Conservation (phyloP, 352 stramenopile genomes). For the Globisporangium emineosum region DNA sequence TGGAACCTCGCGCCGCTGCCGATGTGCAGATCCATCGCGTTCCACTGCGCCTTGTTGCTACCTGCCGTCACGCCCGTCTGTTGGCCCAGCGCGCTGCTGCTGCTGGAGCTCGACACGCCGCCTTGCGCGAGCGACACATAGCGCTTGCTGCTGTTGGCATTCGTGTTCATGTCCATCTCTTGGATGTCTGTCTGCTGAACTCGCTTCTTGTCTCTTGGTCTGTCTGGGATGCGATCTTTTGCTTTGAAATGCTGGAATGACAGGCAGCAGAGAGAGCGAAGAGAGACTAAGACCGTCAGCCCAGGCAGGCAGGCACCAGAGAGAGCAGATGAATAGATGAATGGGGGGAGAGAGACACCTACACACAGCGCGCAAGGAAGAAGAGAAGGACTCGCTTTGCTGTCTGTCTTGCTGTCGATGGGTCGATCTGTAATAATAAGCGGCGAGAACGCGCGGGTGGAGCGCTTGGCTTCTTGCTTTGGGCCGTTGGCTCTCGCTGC, state of each 20-base stretch:
- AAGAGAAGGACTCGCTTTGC: not conserved
- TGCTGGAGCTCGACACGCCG: not conserved
- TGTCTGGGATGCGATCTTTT: constrained; percentile 9
- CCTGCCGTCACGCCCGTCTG: constrained; percentile 8
- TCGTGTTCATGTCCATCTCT: constrained; percentile 6
- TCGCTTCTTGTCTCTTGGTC: not conserved
- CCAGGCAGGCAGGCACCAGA: not conserved
- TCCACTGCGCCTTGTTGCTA: constrained; percentile 39
- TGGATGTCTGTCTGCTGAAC: not conserved
- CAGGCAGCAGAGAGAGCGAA: not conserved
- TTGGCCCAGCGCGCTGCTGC: not conserved
- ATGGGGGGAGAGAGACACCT: constrained; percentile 1
- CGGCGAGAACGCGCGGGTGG: not conserved
- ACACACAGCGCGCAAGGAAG: not conserved
- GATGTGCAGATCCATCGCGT: constrained; percentile 52
- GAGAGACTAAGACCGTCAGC: constrained; percentile 7
- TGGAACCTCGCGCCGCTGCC: not conserved
- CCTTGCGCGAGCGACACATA: not conserved
- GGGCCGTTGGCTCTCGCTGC: not conserved
- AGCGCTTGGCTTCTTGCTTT: not conserved
- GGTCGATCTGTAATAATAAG: not conserved
- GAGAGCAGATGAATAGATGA: not conserved
- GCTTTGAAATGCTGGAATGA: constrained; percentile 3
- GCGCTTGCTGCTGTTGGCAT: not conserved
- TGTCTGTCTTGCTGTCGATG: not conserved